Base-by-base conservation (phyloP, 306 rosid genomes). In the Corylus heterophylla region DNA sequence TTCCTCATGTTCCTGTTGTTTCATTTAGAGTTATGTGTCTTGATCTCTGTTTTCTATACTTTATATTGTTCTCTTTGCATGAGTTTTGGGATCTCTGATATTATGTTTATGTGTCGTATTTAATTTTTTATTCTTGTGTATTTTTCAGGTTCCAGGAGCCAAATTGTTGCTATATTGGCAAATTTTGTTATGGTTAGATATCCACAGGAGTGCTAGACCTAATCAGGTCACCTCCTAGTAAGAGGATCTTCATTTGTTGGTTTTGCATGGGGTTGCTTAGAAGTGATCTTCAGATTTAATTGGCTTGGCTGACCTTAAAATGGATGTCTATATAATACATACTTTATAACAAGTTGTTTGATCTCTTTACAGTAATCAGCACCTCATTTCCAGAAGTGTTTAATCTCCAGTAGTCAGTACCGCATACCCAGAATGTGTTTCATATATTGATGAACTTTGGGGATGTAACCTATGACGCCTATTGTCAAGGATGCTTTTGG, bases 111-210 rank as follows among this genome's bases (percentile, higher is more conserved):
- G 37, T 45, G 25, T 63, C 10, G 25, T 71, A 54, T 9, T 12
- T 7, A 69, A 13, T 48, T 56, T 48, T 56, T 12, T 17, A 16
- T 22, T 56, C 47, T n/a, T 70, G 17, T 54, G 37, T 37, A 14
- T 54, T 55, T 18, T 54, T 82, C 80, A 83, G 84, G 78, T 68
- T 72, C 7, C 77, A 35, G 80, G 71, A 63, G 80, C 78, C 70
- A 68, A 49, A 63, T 58, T 52, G 74, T 20, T 56, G 73, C 71
- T 44, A 22, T 50, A 20, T 55, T 25, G 48, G 11, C 69, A 25
- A n/a, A 50, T 12, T 73, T 37, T 66, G 54, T 77, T 48, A 29
- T 39, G 78, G 67, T 39, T 35, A 59, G 45, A 47, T 52, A 37
- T 54, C 54, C 17, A 35, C 45, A 71, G 61, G 70, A 59, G 71